Evolutionary conservation across 176 grass and related monocot species (phyloP).

Genomic region (Phragmites australis): DNA sequence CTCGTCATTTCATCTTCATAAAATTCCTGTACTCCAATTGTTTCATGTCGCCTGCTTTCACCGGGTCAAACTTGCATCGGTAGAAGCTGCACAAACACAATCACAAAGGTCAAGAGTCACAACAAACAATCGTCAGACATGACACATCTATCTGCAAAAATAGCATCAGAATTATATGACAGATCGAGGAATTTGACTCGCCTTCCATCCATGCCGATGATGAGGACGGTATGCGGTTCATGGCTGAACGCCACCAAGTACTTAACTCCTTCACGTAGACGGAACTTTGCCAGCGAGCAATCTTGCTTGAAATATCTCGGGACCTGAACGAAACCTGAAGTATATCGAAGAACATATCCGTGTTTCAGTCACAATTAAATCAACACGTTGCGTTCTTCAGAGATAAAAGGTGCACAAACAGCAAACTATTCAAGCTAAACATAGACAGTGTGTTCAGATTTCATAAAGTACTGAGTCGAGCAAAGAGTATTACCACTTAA

Average conservation of each 20-base stretch:
- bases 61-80: constrained; percentile 69
- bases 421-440: not conserved
- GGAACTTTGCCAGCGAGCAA: constrained; percentile 65
- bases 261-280: constrained; percentile 53
- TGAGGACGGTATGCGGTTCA: constrained; percentile 50
- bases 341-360: not conserved
- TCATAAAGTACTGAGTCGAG: not conserved
- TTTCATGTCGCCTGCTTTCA: constrained; percentile 58
- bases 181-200: constrained; percentile 7
- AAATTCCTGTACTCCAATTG: constrained; percentile 56
- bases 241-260: constrained; percentile 65
- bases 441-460: not conserved
- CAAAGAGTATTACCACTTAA: constrained; percentile 49
- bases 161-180: too few species aligned
- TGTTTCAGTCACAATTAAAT: not conserved
- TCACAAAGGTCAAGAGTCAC: not conserved
- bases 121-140: not conserved
- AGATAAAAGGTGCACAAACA: not conserved
- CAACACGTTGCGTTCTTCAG: not conserved
- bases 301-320: constrained; percentile 75
- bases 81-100: constrained; percentile 63
- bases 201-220: constrained; percentile 86
- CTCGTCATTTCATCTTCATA: constrained; percentile 24
- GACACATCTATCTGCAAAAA: not conserved
- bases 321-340: constrained; percentile 57